Evolutionary conservation across 306 rosid genomes (phyloP).

Genomic region (Corylus avellana): DNA sequence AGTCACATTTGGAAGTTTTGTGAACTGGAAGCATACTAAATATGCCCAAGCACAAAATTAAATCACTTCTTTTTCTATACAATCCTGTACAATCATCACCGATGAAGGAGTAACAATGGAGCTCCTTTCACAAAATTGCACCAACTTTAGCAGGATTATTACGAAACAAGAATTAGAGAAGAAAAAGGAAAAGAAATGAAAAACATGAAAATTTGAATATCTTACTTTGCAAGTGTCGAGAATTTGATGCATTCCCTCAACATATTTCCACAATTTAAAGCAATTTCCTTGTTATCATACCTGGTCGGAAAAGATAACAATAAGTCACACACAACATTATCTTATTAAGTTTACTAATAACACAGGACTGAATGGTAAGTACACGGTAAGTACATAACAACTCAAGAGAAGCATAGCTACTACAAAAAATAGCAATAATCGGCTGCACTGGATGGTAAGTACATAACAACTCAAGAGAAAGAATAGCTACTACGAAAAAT

Average conservation of each 20-base stretch:
- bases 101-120: conserved; percentile 17
- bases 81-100: conserved; percentile 3
- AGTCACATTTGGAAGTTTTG: neutral
- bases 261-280: conserved; percentile 88
- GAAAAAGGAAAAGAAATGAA: neutral
- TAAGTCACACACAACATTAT: conserved; percentile 17
- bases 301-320: conserved; percentile 45
- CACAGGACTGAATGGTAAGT: neutral
- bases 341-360: neutral
- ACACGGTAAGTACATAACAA: neutral
- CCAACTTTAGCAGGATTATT: conserved; percentile 24
- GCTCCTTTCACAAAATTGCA: conserved; percentile 17
- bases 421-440: too few relatives aligned
- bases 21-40: conserved; percentile 16
- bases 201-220: conserved; percentile 16
- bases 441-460: neutral
- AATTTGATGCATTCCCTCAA: conserved; percentile 95
- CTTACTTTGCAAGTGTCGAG: conserved; percentile 85
- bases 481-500: neutral
- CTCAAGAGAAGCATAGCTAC: neutral
- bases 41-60: conserved; percentile 4
- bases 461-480: neutral
- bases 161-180: conserved; percentile 9
- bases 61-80: neutral
- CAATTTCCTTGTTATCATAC: conserved; percentile 95